phyloP scores from a whole-genome alignment of 169 alveolate species.

The Toxoplasma gondii region DNA sequence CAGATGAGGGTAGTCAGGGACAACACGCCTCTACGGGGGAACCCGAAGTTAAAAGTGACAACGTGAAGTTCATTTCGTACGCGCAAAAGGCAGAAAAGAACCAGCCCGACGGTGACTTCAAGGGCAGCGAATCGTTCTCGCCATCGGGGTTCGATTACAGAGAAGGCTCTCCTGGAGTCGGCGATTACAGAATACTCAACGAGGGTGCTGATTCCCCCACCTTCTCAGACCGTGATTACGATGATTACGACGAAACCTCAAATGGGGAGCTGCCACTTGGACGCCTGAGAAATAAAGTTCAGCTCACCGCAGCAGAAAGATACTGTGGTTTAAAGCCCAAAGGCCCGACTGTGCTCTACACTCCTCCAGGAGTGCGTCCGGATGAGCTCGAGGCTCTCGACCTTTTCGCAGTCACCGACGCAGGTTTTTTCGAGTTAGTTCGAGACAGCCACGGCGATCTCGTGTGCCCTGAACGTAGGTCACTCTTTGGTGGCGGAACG shows the following conservation, averaged over 20 bases:
- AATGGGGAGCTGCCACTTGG: background rate
- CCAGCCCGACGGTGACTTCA: no score
- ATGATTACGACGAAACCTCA: background rate
- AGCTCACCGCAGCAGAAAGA: background rate
- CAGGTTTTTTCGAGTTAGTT: background rate
- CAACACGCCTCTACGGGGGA: no score
- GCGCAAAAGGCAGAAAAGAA: no score
- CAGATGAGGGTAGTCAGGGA: no score
- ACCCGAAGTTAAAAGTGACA: no score
- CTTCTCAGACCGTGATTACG: background rate
- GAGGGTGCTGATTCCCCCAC: background rate
- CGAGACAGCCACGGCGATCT: background rate
- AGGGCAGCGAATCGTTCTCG: no score
- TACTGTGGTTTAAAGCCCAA: background rate
- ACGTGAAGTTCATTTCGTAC: no score
- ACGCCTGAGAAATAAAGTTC: background rate
- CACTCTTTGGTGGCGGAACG: background rate
- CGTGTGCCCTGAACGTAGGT: background rate
- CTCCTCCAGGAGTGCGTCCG: background rate
- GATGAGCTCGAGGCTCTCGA: background rate
- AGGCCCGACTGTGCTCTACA: background rate
- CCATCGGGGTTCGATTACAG: no score
- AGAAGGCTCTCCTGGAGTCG: no score
- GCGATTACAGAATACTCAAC: background rate
- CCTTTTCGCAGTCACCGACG: background rate